Evolutionary conservation across 1,284 basidiomycete species (phyloP).

Genomic region (Xanthoconium separans): DNA sequence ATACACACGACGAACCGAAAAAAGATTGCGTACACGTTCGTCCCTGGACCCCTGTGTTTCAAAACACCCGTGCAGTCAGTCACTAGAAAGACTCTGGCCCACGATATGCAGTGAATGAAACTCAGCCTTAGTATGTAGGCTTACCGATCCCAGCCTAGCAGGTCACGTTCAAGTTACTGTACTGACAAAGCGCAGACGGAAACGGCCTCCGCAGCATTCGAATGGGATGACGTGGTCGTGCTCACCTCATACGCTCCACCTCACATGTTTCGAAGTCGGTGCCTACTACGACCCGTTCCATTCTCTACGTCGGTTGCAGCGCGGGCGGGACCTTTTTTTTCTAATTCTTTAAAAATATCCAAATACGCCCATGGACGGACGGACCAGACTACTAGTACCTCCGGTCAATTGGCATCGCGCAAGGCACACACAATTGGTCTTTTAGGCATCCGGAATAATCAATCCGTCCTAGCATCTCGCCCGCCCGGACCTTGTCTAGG

Average conservation of each 20-base stretch:
- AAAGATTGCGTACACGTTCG: not conserved
- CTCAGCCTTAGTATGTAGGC: not conserved
- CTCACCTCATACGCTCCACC: slow-evolving; percentile 2
- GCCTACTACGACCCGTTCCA: not conserved
- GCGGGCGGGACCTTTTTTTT: slow-evolving; percentile 8
- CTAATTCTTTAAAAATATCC: not conserved
- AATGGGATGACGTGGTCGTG: slow-evolving; percentile 6
- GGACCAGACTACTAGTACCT: not conserved
- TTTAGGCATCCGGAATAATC: slow-evolving; percentile 17
- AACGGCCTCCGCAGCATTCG: not conserved
- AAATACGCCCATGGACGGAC: not conserved
- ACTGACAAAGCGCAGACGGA: not conserved
- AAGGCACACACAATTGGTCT: not conserved
- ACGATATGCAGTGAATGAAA: not conserved
- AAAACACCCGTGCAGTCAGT: not conserved
- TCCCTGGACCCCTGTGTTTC: slow-evolving; percentile 15
- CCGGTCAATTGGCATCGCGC: no score
- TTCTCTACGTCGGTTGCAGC: slow-evolving; percentile 11
- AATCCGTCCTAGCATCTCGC: slow-evolving; percentile 6
- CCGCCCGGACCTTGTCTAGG: slow-evolving; percentile 1
- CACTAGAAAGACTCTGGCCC: no score
- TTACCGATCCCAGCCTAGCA: not conserved
- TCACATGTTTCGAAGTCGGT: no score
- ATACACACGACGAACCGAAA: not conserved
- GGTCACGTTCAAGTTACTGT: not conserved